Evolutionary conservation across 306 rosid genomes (phyloP), one percentile per base, ranked within the genome.

Genomic region (Fragaria nilgerrensis): DNA sequence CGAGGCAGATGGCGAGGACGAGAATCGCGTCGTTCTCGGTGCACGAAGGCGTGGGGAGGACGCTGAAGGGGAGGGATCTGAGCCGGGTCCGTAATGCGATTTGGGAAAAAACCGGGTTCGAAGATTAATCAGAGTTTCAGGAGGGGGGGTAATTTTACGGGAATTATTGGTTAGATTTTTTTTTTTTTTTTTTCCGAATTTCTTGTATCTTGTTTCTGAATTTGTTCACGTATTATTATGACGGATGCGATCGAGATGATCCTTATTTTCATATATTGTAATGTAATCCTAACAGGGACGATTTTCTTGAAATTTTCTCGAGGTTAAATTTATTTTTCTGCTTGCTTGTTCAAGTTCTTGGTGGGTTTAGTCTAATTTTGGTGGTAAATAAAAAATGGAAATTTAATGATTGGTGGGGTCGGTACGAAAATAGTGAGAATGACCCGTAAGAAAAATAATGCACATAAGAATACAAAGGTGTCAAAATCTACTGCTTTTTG

Each of bases 11-110:
- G 87, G 90, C 87, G 62, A 78, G 90, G 85, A 88, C 87, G 70
- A 86, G 96, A 84, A 93, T 86, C 48, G 94, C 92, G 20, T 91
- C 98, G 8, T 91, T 86, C 52, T 93, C 97, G 44, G 94, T 93
- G 12, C 97, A 93, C 59, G 98, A 93, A 87, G 98, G 98, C 9
- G 81, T 85, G 6, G 98, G 98, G 4, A 91, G 98, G 82, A 93
- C 98, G 9, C 74, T 91, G 64, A 93, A 93, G 79, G 98, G 98
- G 20, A 89, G 97, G 48, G 98, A 93, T 91, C 97, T 93, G 37
- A 93, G 97, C 77, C 70, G 92, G 75, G 97, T 93, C 43, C 79
- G 97, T 72, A 91, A 93, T 72, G 92, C 93, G 9, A 89, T 93
- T 82, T 93, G 93, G 96, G 96, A 92, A 34, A 93, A 93, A 84